phyloP scores from a whole-genome alignment of 441 rosid genomes.

The Corymbia citriodora region DNA sequence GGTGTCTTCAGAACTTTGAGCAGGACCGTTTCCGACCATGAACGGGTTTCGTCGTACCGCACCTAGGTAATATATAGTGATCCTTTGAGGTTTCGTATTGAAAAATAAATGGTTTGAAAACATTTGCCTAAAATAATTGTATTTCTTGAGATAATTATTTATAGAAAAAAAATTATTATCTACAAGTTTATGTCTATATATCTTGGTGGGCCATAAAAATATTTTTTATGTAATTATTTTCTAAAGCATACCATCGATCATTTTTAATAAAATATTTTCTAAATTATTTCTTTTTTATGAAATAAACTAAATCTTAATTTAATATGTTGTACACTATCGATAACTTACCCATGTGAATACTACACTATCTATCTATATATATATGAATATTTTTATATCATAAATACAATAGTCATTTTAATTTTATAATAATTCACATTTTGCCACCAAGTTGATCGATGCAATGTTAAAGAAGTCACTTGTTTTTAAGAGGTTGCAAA shows the following conservation, averaged over 20 bases:
- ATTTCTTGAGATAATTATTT: neutral
- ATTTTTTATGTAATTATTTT: too few species aligned
- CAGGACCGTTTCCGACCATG: neutral
- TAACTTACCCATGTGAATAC: neutral
- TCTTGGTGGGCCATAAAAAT: too few species aligned
- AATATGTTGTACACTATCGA: neutral
- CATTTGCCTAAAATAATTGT: too few species aligned
- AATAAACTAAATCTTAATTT: neutral
- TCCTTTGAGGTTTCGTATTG: too few species aligned
- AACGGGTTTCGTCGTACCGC: neutral
- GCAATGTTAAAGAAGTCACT: accelerated
- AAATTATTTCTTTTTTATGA: accelerated
- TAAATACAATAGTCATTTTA: neutral
- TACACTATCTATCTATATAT: neutral
- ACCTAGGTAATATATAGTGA: neutral
- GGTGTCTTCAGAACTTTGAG: neutral
- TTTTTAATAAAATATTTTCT: neutral
- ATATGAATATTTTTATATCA: neutral
- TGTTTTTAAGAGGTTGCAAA: neutral
- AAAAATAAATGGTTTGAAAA: too few species aligned
- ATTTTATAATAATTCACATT: neutral
- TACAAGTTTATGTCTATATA: accelerated
- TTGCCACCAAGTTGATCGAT: neutral
- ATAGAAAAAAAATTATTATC: neutral
- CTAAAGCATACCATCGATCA: neutral